Evolutionary conservation across 2,329 filamentous ascomycete genomes (phyloP), one percentile per base, ranked within the genome.

Genomic region (Raffaelea albimanens): DNA sequence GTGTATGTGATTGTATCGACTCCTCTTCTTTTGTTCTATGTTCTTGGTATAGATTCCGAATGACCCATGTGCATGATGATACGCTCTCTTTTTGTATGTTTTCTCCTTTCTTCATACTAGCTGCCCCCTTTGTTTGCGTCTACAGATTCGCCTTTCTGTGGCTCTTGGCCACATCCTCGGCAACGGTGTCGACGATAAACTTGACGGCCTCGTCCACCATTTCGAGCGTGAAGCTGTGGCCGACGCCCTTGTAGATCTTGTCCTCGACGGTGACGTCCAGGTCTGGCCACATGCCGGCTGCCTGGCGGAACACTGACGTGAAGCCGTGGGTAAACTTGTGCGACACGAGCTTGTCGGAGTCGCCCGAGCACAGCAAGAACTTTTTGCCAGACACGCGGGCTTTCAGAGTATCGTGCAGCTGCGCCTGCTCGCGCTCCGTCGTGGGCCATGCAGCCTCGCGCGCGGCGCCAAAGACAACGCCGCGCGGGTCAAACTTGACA

Each of bases 401-500:
- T 29, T 77, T 69, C 0, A 81, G 61, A 5, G 79, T 55, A 2
- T 57, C 54, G 13, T 66, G 63, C 14, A 80, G 56, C 8, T 65
- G 68, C 1, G 61, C 56, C 3, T 61, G 49, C 1, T 66, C 48
- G 45, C 59, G 55, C 14, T 23, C 52, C 1, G 58, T 46, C 1
- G 61, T 50, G 0, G 65, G 60, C 48, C 52, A 53, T 10, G 44
- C 40, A 7, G 75, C 58, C 4, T 63, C 50, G 0, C 57, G 57
- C 1, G 72, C 68, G 41, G 77, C 68, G 41, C 77, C 76, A 5
- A 94, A 81, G 10, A 95, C 65, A 7, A 93, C 67, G 2, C 78
- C 83, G 19, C 83, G 85, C 0, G 91, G 89, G 57, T 98, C 93
- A 50, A 74, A 78, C 46, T 73, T 75, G 20, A 73, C 67, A 25